phyloP scores from a whole-genome alignment of 345 rosid genomes.

The Heritiera littoralis region DNA sequence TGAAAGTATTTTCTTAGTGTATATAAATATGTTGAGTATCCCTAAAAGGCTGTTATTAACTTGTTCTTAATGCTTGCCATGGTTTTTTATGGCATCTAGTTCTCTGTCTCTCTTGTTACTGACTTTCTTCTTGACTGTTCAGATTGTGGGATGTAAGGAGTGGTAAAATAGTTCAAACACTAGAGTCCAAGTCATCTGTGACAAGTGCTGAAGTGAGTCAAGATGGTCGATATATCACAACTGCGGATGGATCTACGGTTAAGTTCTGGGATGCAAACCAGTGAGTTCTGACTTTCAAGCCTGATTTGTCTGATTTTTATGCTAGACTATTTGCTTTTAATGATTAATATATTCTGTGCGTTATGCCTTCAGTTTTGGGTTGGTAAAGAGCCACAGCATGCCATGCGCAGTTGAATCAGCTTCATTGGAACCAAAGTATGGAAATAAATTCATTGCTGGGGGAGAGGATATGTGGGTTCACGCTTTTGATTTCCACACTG shows the following conservation, averaged over 20 bases:
- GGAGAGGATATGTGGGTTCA: conserved; percentile 76
- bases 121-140: conserved; percentile 14
- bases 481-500: conserved; percentile 69
- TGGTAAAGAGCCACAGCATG: conserved; percentile 87
- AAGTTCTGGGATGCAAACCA: conserved; percentile 98
- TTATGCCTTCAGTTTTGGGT: conserved; percentile 55
- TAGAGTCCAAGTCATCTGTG: conserved; percentile 79
- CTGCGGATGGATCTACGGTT: conserved; percentile 88
- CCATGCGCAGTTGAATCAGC: conserved; percentile 82
- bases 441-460: conserved; percentile 57
- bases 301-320: not conserved
- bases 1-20: not conserved
- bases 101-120: not conserved
- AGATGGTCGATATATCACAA: conserved; percentile 92
- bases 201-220: conserved; percentile 97
- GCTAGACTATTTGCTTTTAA: conserved; percentile 15
- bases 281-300: conserved; percentile 44
- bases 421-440: conserved; percentile 62
- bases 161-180: conserved; percentile 80
- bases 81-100: not conserved
- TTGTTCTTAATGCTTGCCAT: not conserved
- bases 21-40: not conserved
- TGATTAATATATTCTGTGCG: conserved; percentile 1
- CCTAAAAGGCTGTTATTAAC: not conserved
- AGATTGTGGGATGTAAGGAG: conserved; percentile 95